A percentile compares a stretch with the other conserved stretches of the same genome.
phyloP scores from a whole-genome alignment of 441 rosid genomes.

The Arabidopsis hybrid region DNA sequence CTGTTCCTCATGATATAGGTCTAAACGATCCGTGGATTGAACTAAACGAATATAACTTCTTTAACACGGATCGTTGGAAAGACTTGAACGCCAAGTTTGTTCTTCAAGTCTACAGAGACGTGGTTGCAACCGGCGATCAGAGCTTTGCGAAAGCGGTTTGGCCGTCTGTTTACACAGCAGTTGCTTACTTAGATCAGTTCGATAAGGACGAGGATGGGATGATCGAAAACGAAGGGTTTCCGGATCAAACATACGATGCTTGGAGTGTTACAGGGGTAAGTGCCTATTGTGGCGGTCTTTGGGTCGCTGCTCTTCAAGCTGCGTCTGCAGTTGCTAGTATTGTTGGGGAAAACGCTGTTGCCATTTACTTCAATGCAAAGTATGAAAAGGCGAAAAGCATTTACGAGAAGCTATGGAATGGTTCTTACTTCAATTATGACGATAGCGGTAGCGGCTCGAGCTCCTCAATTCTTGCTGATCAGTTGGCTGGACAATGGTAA shows the following conservation, averaged over 20 bases:
- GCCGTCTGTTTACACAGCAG: constrained; percentile 69
- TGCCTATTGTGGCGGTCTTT: constrained; percentile 70
- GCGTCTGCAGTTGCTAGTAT: constrained; percentile 59
- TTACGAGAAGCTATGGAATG: constrained; percentile 65
- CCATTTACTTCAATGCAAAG: constrained; percentile 55
- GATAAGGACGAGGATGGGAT: constrained; percentile 71
- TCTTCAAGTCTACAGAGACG: constrained; percentile 67
- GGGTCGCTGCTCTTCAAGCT: constrained; percentile 76
- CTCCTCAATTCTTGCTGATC: constrained; percentile 66
- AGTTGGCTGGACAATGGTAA: constrained; percentile 79
- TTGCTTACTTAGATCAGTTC: constrained; percentile 72
- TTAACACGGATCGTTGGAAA: constrained; percentile 66
- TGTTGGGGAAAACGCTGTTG: constrained; percentile 55
- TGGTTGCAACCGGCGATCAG: constrained; percentile 59
- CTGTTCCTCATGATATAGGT: constrained; percentile 75
- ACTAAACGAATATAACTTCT: constrained; percentile 64
- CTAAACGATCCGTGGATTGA: constrained; percentile 68
- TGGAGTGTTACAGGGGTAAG: constrained; percentile 65
- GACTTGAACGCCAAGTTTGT: constrained; percentile 74
- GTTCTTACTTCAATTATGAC: constrained; percentile 65
- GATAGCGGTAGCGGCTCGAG: constrained; percentile 52
- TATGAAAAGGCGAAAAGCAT: constrained; percentile 61
- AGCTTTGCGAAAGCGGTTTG: constrained; percentile 61
- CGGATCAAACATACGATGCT: constrained; percentile 78
- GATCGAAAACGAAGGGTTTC: constrained; percentile 77